A percentile compares a stretch with the other conserved stretches of the same genome.
Evolutionary conservation across 306 rosid genomes (phyloP).

Genomic region (Gillenia trifoliata): DNA sequence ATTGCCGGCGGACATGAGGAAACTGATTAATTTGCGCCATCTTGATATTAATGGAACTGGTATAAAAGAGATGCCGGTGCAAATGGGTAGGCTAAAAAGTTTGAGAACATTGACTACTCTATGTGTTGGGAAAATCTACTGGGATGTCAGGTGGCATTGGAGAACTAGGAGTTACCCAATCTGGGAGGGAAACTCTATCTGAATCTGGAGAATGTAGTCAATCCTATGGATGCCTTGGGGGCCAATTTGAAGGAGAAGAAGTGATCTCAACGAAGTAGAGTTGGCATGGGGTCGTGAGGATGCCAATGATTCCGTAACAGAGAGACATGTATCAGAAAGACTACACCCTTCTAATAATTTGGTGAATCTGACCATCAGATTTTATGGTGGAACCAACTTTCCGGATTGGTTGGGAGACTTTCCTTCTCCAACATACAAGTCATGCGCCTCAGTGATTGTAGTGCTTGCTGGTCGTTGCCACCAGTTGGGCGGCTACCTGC

Average conservation of each 20-base stretch:
- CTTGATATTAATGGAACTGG: no score
- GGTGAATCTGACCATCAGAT: background rate
- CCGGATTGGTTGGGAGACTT: slow-evolving; percentile 19
- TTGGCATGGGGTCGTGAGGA: background rate
- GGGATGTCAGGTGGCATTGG: background rate
- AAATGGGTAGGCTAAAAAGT: no score
- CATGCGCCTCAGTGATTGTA: background rate
- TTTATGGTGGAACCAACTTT: background rate
- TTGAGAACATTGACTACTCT: background rate
- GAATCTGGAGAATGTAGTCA: slow-evolving; percentile 3
- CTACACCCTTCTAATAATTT: slow-evolving; percentile 14
- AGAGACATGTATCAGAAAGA: background rate
- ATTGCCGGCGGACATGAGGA: background rate
- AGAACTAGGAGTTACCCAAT: background rate
- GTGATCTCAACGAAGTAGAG: background rate
- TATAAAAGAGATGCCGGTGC: no score
- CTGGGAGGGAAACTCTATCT: background rate
- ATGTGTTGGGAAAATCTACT: background rate
- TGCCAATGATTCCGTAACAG: background rate
- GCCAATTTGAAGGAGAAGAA: slow-evolving; percentile 10
- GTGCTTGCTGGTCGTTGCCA: background rate
- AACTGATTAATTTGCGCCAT: no score
- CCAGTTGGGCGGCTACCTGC: slow-evolving; percentile 12
- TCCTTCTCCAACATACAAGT: slow-evolving; percentile 1
- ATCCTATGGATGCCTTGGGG: background rate